Base-by-base conservation (phyloP, 2,329 filamentous ascomycete species). In the Simplicillium aogashimaense region DNA sequence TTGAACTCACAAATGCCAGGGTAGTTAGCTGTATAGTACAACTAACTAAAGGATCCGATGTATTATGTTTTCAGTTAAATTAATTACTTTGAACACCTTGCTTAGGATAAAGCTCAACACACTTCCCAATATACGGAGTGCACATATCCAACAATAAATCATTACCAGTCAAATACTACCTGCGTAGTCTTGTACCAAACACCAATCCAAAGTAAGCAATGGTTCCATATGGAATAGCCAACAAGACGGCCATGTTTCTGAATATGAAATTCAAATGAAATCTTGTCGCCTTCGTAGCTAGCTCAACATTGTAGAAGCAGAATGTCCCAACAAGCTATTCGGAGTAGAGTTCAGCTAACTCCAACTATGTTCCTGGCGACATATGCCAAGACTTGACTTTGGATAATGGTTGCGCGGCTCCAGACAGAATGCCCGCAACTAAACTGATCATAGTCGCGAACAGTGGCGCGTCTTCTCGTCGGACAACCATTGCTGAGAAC, bases 331-430 rank as follows among this genome's bases (percentile, higher is more conserved):
- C 54, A 38, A 75, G 65, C 50, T 71, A 59, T 0, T 66, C 68
- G 46, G 75, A 75, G 50, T 76, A 77, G 11, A 70, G 52, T 53
- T 78, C 74, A 0, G 71, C 66, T 16, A 76, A 59, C 74, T 72
- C 66, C 17, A 76, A 59, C 74, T 72, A 78, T 1, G 70, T 69
- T 3, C 67, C 73, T 0, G 73, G 74, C 9, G 62, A 68, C 13
- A 64, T 50, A 32, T 72, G 62, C 74, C 73, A 78, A 0, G 48
- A 47, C 43, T 63, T 60, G 8, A 74, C 72, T 39, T 63, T 66
- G 4, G 56, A 51, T 17, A 78, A 53, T 1, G 65, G 60, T 15
- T 74, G 74, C 3, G 69, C 67, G 8, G 72, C 66, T 4, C 74
- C 74, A 3, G 64, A 71, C 12, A 78, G 52, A 10, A 78, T 67